Evolutionary conservation across 83 land plant species (phyloP).

Genomic region (Picea abies): DNA sequence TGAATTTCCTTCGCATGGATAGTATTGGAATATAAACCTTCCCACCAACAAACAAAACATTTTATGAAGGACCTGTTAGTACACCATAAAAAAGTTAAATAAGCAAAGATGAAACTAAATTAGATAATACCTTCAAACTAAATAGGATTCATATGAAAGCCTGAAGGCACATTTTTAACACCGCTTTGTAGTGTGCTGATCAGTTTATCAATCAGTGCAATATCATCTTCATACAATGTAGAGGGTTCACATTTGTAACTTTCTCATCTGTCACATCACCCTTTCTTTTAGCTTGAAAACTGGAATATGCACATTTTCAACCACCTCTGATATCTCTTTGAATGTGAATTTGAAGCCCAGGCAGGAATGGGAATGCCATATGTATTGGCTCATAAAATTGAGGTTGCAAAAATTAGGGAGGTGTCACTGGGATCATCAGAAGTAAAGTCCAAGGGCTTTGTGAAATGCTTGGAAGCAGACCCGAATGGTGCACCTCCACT

Average conservation of each 20-base stretch:
- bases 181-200: constrained; percentile 55
- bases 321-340: constrained; percentile 60
- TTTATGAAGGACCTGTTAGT: not conserved
- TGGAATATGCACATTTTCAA: constrained; percentile 68
- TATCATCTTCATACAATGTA: constrained; percentile 75
- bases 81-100: not conserved
- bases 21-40: not conserved
- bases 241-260: constrained; percentile 63
- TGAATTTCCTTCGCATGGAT: not conserved
- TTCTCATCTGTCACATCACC: constrained; percentile 92
- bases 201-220: constrained; percentile 67
- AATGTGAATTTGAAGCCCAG: constrained; percentile 64
- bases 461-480: constrained; percentile 95
- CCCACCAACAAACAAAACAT: not conserved
- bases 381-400: constrained; percentile 81
- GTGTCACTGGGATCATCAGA: constrained; percentile 65
- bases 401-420: constrained; percentile 68
- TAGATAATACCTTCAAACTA: constrained; percentile 83
- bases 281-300: constrained; percentile 80
- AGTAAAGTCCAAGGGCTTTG: constrained; percentile 76
- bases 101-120: not conserved
- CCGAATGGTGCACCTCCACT: constrained; percentile 81
- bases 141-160: constrained; percentile 78
- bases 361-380: constrained; percentile 81
- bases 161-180: constrained; percentile 45